Evolutionary conservation across 306 rosid species (phyloP).

Genomic region (Chamaecrista fasciculata): DNA sequence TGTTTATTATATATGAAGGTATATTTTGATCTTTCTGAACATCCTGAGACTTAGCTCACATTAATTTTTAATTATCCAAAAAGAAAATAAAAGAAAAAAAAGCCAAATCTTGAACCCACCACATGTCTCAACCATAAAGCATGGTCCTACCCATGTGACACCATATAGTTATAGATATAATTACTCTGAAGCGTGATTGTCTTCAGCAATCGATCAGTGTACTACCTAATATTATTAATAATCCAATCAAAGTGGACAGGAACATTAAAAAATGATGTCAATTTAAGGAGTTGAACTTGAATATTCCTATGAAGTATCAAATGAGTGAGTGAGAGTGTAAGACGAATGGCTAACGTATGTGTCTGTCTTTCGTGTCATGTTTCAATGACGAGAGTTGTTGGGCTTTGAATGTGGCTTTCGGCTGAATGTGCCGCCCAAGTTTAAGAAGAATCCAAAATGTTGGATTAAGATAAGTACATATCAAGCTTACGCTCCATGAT

Average conservation of each 20-base stretch:
- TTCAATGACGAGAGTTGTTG: not conserved
- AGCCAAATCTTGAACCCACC: not conserved
- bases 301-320: not conserved
- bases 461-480: not conserved
- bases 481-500: too few species aligned
- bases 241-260: not conserved
- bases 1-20: too few species aligned
- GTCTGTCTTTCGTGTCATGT: not conserved
- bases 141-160: not conserved
- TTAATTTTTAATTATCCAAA: too few species aligned
- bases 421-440: too few species aligned
- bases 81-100: too few species aligned
- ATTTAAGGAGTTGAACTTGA: not conserved
- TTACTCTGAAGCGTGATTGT: not conserved
- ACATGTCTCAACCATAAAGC: not conserved
- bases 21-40: too few species aligned
- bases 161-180: not conserved
- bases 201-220: not conserved
- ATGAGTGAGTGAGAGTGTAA: not conserved
- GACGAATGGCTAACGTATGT: not conserved
- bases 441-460: not conserved
- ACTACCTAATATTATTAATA: not conserved
- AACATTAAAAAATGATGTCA: not conserved
- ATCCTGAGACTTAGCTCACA: too few species aligned
- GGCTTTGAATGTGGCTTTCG: not conserved